These are phyloP conservation scores for Podospora pseudocomata DNA, from an alignment of 495 filamentous ascomycete species.

Conservation along the genomic window DNA sequence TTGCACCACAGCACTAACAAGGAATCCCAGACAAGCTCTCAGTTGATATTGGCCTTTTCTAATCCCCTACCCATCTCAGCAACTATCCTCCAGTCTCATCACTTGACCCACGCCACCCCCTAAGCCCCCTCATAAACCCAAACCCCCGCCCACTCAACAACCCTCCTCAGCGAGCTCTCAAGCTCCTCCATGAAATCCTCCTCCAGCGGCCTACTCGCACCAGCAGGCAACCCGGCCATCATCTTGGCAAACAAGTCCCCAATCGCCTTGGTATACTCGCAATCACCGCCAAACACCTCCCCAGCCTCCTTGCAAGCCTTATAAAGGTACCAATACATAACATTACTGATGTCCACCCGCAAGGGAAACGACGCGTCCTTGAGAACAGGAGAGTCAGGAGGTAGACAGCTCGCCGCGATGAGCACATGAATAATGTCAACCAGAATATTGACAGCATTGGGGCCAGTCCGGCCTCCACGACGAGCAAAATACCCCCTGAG, in stretches of 20 bases:
- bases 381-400: slow-evolving; percentile 3
- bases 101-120: too few species aligned
- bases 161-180: slow-evolving; percentile 16
- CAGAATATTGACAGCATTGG: slow-evolving; percentile 27
- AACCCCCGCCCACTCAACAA: slow-evolving; percentile 22
- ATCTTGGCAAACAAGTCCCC: slow-evolving; percentile 7
- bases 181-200: slow-evolving; percentile 22
- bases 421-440: slow-evolving; percentile 16
- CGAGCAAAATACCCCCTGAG: slow-evolving; percentile 22
- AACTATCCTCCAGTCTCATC: too few species aligned
- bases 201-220: slow-evolving; percentile 6
- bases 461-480: slow-evolving; percentile 7
- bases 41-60: too few species aligned
- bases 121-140: neutral
- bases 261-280: slow-evolving; percentile 17
- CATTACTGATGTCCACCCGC: slow-evolving; percentile 12
- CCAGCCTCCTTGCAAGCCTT: slow-evolving; percentile 14
- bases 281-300: slow-evolving; percentile 19
- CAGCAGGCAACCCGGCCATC: slow-evolving; percentile 1
- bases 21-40: too few species aligned
- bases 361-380: slow-evolving; percentile 15
- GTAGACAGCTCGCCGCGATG: slow-evolving; percentile 7
- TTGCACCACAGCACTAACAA: too few species aligned
- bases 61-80: too few species aligned
- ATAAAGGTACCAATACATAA: slow-evolving; percentile 23